These are phyloP conservation scores for Cokeromyces recurvatus DNA, from an alignment of 371 early-diverging fungal species.

Conservation along the genomic window DNA sequence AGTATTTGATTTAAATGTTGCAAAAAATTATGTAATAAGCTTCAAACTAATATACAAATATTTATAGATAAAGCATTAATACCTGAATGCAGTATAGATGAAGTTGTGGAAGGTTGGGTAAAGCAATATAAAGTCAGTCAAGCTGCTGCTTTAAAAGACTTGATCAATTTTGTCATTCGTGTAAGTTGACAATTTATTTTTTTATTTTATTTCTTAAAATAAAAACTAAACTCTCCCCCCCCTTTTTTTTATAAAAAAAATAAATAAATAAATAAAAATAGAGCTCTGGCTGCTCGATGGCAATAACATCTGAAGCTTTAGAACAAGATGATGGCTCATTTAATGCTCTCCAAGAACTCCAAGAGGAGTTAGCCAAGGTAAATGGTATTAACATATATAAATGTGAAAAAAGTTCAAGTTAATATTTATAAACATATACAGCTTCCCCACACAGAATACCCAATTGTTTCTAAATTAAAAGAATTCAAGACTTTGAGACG, in stretches of 20 bases:
- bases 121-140: conserved; percentile 20
- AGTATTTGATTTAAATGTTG: background rate
- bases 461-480: conserved; percentile 58
- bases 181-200: too few relatives aligned
- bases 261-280: conserved; percentile 6
- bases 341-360: conserved; percentile 38
- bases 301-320: conserved; percentile 32
- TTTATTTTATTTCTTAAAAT: too few relatives aligned
- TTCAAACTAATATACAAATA: too few relatives aligned
- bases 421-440: conserved; percentile 7
- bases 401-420: background rate
- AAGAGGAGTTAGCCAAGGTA: conserved; percentile 41
- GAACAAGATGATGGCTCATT: conserved; percentile 35
- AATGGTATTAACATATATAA: background rate
- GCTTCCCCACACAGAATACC: conserved; percentile 58
- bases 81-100: conserved; percentile 17
- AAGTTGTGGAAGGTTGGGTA: conserved; percentile 23
- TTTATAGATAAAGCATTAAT: conserved; percentile 1
- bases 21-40: too few relatives aligned
- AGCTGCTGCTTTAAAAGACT: conserved; percentile 31
- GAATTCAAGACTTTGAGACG: conserved; percentile 52
- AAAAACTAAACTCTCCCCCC: too few relatives aligned
- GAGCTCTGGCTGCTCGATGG: conserved; percentile 42
- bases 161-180: conserved; percentile 62
- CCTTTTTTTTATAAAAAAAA: too few relatives aligned